Evolutionary conservation across 2,329 filamentous ascomycete species (phyloP).

Genomic region (Fusarium sp.): DNA sequence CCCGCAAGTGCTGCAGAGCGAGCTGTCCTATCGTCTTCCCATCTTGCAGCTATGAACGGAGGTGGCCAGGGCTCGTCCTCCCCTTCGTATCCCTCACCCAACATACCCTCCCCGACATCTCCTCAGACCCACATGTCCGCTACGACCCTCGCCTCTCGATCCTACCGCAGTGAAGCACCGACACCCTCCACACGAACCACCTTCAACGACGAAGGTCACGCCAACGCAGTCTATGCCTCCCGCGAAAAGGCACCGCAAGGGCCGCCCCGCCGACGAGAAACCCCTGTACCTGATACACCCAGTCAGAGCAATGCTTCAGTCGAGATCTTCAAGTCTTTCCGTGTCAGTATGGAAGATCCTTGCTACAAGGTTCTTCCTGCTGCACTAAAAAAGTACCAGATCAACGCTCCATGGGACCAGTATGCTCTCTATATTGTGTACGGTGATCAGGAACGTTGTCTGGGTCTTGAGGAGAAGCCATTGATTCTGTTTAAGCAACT

Average conservation of each 20-base stretch:
- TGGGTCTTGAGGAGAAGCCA: constrained; percentile 91
- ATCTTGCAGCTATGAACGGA: constrained; percentile 76
- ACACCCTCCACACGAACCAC: constrained; percentile 64
- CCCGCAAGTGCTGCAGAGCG: constrained; percentile 74
- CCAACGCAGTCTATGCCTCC: constrained; percentile 38
- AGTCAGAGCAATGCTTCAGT: constrained; percentile 70
- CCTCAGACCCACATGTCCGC: constrained; percentile 64
- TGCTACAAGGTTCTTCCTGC: constrained; percentile 97
- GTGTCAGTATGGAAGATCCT: constrained; percentile 96
- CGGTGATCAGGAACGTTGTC: constrained; percentile 94
- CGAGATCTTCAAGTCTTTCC: constrained; percentile 99
- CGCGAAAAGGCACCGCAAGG: constrained; percentile 46
- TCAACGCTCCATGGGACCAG: constrained; percentile 96
- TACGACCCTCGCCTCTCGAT: constrained; percentile 69
- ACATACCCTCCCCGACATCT: constrained; percentile 75
- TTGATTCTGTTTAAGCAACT: constrained; percentile 97
- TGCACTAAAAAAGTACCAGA: constrained; percentile 97
- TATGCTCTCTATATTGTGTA: constrained; percentile 99
- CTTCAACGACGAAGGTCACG: constrained; percentile 61
- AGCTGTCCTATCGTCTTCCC: constrained; percentile 72
- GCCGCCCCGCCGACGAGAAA: constrained; percentile 67
- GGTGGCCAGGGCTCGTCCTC: constrained; percentile 64
- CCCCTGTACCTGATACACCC: constrained; percentile 69
- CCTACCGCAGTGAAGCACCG: constrained; percentile 66
- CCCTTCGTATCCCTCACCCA: constrained; percentile 67